Base-by-base conservation (phyloP, 441 rosid genomes). In the Populus hybrid region DNA sequence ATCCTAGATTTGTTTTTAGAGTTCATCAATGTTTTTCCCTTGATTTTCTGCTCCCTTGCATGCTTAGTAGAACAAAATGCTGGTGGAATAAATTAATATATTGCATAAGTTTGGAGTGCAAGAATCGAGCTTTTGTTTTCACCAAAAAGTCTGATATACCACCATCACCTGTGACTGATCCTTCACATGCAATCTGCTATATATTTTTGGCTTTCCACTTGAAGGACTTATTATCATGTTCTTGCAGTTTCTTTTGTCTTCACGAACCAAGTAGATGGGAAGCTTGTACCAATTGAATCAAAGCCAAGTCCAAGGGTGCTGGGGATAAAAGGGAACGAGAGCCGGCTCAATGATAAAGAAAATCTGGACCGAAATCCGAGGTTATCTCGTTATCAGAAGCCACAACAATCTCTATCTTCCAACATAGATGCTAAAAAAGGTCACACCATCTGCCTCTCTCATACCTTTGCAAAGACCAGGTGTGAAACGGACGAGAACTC, bases 321-420 rank as follows among this genome's bases (percentile, higher is more conserved):
- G 71, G 82, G 74, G 75, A 65, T 65, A 57, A 32, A 72, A 81
- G 83, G 83, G 71, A 72, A 26, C 69, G 64, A 70, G 67, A 79
- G 63, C 73, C 67, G 78, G 76, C 53, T 23, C 59, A 72, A 75
- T 36, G 71, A 72, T 18, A 85, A 82, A 70, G 87, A 80, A 73
- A 83, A 70, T 79, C 78, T 75, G 65, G 82, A 82, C 66, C 78
- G 32, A 46, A 85, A 65, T 57, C 66, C 91, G 40, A 83, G 75
- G 71, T 76, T 81, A 70, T 79, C 82, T 73, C 89, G 79, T 77
- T 83, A 80, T 80, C 83, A 79, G 46, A 88, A 86, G 79, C 84
- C 79, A n/a, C 76, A 79, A 76, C 84, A 79, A 61, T 78, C 84
- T 28, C 46, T 76, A 74, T 82, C 89, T 76, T 64, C 76, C 9